A percentile compares a stretch with the other conserved stretches of the same genome.
Conservation (phyloP, 1,284 basidiomycete species). For the Melanopsichium pennsylvanicum region DNA sequence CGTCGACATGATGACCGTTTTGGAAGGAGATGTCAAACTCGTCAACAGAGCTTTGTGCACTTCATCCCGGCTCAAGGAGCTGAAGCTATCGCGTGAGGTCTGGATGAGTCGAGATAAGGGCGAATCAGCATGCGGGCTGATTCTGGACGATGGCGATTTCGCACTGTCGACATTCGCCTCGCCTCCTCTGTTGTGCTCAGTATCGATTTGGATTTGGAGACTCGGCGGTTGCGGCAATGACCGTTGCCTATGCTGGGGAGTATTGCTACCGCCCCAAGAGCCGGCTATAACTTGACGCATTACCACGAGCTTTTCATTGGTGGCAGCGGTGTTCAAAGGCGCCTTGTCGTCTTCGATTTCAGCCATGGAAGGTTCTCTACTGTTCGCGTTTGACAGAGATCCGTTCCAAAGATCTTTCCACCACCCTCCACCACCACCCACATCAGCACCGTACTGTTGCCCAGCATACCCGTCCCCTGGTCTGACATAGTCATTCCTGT, state of each 20-base stretch:
- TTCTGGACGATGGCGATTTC: conserved; percentile 7
- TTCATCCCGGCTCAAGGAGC: conserved; percentile 19
- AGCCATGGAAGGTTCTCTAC: conserved; percentile 20
- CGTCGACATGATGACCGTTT: too few species aligned
- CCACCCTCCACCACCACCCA: conserved; percentile 27
- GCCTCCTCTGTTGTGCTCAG: neutral
- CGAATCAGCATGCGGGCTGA: conserved; percentile 33
- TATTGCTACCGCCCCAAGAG: conserved; percentile 20
- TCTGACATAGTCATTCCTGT: neutral
- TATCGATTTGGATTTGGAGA: conserved; percentile 9
- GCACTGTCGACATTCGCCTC: conserved; percentile 3
- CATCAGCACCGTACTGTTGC: conserved; percentile 1
- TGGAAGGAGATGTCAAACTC: neutral
- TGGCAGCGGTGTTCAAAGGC: too few species aligned
- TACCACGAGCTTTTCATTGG: conserved; percentile 8
- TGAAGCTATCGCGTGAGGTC: conserved; percentile 28
- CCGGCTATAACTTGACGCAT: conserved; percentile 33
- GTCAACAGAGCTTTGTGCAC: neutral
- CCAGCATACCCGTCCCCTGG: neutral
- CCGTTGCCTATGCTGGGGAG: neutral
- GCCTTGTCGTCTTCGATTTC: too few species aligned
- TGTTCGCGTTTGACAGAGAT: too few species aligned
- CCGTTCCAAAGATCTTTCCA: conserved; percentile 32
- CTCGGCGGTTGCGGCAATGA: conserved; percentile 1
- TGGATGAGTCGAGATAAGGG: conserved; percentile 34